A percentile compares a stretch with the other conserved stretches of the same genome.
phyloP scores from a whole-genome alignment of 2,329 filamentous ascomycete genomes.

The Mycosphaerelloides madeirae region DNA sequence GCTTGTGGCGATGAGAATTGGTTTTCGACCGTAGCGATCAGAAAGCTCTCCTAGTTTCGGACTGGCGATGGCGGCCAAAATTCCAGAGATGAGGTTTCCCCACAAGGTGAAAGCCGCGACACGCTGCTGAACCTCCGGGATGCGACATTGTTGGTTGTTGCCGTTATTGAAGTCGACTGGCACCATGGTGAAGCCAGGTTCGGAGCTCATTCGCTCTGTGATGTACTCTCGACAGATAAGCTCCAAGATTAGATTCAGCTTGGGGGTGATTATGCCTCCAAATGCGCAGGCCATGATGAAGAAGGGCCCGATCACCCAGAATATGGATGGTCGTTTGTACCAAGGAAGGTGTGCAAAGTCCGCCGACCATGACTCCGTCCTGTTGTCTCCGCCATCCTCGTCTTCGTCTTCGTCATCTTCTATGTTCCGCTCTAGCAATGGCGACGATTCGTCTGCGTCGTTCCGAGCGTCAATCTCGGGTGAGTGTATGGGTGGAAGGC shows the following conservation, averaged over 20 bases:
- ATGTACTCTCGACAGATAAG: slow-evolving; percentile 83
- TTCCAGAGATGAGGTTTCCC: slow-evolving; percentile 67
- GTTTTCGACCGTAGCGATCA: slow-evolving; percentile 77
- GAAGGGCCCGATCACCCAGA: slow-evolving; percentile 78
- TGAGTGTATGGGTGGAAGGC: slow-evolving; percentile 12
- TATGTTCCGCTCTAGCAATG: slow-evolving; percentile 19
- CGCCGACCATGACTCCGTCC: slow-evolving; percentile 20
- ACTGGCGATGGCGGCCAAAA: slow-evolving; percentile 72
- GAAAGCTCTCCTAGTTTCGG: slow-evolving; percentile 81
- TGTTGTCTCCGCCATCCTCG: slow-evolving; percentile 8
- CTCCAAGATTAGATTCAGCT: slow-evolving; percentile 77
- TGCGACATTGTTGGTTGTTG: slow-evolving; percentile 74
- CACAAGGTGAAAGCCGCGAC: slow-evolving; percentile 76
- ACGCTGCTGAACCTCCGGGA: slow-evolving; percentile 69
- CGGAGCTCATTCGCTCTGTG: slow-evolving; percentile 56
- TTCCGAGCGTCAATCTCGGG: slow-evolving; percentile 4
- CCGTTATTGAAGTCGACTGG: slow-evolving; percentile 60
- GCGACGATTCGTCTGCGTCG: slow-evolving; percentile 22
- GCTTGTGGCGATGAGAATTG: slow-evolving; percentile 67
- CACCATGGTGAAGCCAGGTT: slow-evolving; percentile 57
- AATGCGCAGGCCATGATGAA: slow-evolving; percentile 78
- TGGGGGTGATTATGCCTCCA: slow-evolving; percentile 79
- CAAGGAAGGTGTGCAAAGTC: slow-evolving; percentile 60
- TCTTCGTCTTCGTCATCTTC: slow-evolving; percentile 19
- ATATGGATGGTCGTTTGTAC: slow-evolving; percentile 64